Evolutionary conservation across 2,329 filamentous ascomycete species (phyloP), one percentile per base, ranked within the genome.

Genomic region (Trichophyton verrucosum): DNA sequence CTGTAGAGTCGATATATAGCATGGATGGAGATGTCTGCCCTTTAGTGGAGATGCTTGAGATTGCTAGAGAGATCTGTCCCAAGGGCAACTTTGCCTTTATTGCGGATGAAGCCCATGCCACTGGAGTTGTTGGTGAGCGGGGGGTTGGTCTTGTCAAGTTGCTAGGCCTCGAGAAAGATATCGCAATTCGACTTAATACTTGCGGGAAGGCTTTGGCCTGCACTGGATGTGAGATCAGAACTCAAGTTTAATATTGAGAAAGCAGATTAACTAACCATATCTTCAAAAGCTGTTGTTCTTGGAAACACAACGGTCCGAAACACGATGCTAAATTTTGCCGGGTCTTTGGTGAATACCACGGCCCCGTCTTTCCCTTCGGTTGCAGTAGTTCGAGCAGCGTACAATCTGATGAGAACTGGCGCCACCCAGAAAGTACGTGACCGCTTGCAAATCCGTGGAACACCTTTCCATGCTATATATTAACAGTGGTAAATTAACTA

Each of bases 291-390:
- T 3, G 74, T 82, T 1, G 70, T 87, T 1, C 74, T 87, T 0
- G 85, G 82, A 68, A 81, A 82, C 1, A 69, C 76, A 0, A 71
- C 76, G 0, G 78, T 82, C 0, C 74, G 82, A 3, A 68, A 77
- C 0, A 86, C 85, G 62, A 75, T 88, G 49, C 77, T 87, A 70
- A 88, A 88, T 67, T 87, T 87, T 67, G 84, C 85, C 0, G 79
- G 85, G 17, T 81, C 80, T 0, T 72, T 88, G 36, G 86, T 88
- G 46, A 88, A 86, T 70, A 86, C 84, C 0, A 86, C 83, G 0
- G 82, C 83, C 56, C 80, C 86, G 73, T 78, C 80, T 0, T 81
- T 81, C 46, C 79, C 82, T 0, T 74, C 77, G 1, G 73, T 85
- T 3, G 77, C 78, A 0, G 77, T 77, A 24, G 81, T 85, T 53